Evolutionary conservation across 192 early-diverging fungal genomes (phyloP).

Genomic region (Gonapodya sp.): DNA sequence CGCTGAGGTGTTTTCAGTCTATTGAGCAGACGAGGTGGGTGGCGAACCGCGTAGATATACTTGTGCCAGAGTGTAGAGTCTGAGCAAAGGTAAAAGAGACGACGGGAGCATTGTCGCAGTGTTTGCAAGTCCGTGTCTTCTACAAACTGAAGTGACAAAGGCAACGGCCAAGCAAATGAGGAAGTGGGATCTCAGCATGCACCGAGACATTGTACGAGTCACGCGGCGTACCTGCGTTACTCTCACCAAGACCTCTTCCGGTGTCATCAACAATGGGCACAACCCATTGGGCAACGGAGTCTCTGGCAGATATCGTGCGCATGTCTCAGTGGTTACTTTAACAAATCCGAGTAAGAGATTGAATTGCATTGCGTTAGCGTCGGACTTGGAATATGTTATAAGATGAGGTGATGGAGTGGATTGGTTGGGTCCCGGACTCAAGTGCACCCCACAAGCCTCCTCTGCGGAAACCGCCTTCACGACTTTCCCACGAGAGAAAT

Average conservation of each 20-base stretch:
- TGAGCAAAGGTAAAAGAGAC: not conserved
- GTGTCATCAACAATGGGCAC: not conserved
- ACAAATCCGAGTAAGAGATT: no score
- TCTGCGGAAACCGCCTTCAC: no score
- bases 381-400: no score
- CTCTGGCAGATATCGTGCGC: not conserved
- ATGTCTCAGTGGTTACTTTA: no score
- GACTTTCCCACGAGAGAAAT: no score
- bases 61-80: not conserved
- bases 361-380: no score
- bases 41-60: not conserved
- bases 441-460: no score
- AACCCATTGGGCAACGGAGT: not conserved
- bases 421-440: no score
- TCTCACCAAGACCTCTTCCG: not conserved
- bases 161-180: not conserved
- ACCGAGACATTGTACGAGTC: not conserved
- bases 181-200: not conserved
- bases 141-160: not conserved
- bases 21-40: not conserved
- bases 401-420: no score
- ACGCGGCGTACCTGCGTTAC: not conserved
- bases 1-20: not conserved
- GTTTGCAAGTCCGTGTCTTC: not conserved
- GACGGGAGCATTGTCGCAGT: not conserved